Evolutionary conservation across 2,329 filamentous ascomycete genomes (phyloP).

Genomic region (Grosmannia serpens): DNA sequence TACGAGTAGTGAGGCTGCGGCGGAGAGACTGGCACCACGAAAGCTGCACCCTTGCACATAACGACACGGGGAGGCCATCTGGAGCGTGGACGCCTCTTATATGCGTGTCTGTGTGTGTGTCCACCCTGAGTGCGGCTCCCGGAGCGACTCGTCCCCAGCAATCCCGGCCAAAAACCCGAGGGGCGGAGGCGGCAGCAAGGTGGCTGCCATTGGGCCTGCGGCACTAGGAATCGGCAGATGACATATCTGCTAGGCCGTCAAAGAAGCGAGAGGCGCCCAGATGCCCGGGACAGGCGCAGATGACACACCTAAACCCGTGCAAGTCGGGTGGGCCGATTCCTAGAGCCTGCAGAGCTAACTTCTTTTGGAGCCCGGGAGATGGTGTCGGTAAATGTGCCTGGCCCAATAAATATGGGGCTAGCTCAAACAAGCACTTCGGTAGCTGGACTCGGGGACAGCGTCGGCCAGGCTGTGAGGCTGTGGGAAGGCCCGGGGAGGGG

Average conservation of each 20-base stretch:
- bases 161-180: not conserved
- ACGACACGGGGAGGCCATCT: not conserved
- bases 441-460: not conserved
- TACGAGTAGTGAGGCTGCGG: too few relatives aligned
- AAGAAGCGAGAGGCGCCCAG: not conserved
- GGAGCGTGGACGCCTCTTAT: not conserved
- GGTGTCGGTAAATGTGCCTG: constrained; percentile 5
- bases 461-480: not conserved
- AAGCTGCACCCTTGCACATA: not conserved
- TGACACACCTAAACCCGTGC: not conserved
- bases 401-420: not conserved
- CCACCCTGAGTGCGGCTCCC: not conserved
- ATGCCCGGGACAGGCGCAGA: not conserved
- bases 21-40: not conserved
- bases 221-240: constrained; percentile 7
- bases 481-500: not conserved
- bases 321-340: not conserved
- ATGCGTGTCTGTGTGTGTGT: not conserved
- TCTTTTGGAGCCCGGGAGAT: constrained; percentile 5
- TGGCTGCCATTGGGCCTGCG: not conserved
- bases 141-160: not conserved
- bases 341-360: not conserved
- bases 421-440: not conserved
- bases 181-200: not conserved
- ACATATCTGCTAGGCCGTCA: not conserved